Evolutionary conservation across 164 flowering plant species (phyloP), one percentile per base, ranked within the genome.

Genomic region (Pachysandra terminalis): DNA sequence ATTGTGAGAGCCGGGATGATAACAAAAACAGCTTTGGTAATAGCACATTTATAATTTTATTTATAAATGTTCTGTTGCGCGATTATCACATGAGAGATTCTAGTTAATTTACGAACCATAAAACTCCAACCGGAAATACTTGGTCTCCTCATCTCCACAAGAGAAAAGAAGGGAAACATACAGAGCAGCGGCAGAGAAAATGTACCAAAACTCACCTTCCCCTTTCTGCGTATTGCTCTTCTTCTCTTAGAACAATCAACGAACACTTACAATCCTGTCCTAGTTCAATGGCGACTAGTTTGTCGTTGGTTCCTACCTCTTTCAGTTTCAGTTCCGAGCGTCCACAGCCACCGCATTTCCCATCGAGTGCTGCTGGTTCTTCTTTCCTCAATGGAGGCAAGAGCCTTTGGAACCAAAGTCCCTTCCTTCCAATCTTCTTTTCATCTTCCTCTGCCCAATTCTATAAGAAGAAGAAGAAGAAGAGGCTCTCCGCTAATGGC

Each of bases 321-420:
- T 28, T 74, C 58, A 48, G 56, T 27, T 71, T 70, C 71, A 61
- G 40, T 23, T 23, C 64, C 14, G 71, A 68, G 16, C 71, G 32
- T 56, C 69, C 37, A 5, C 71, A n/a, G 26, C 52, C 67, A 49
- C 45, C 48, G 10, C 28, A 58, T 0, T 59, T 56, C 6, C 48
- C 73, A n/a, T 37, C 74, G 40, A 73, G 78, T 24, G 72, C 81
- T 0, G 75, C 77, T 26, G 78, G n/a, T n/a, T n/a, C 85, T n/a
- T 60, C 72, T 32, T 79, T 86, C 69, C 58, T 72, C 32, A 64
- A 64, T 27, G 80, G 84, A 32, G 79, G 83, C 22, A 65, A 77
- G 45, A 61, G 64, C 23, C 63, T 72, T 37, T 66, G 71, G 78
- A 69, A 57, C 26, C 70, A 76, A 69, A 66, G 64, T 48, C 73